Base-by-base conservation (phyloP, 2,329 filamentous ascomycete genomes). In the Ustulina deusta region DNA sequence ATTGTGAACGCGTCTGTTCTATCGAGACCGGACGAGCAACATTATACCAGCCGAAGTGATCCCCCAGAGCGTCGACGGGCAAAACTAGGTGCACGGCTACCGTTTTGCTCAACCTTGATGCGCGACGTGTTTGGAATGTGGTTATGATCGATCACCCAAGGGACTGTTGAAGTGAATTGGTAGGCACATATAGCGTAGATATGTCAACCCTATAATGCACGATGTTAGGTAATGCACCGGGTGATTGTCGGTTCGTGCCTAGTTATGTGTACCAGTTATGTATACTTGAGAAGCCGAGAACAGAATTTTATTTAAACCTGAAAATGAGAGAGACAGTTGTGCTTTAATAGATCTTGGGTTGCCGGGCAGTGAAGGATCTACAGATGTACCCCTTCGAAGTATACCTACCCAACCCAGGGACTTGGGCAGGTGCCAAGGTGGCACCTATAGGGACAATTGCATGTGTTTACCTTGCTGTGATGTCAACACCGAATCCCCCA, bases 381-480 rank as follows among this genome's bases (percentile, higher is more conserved):
- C 20, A 48, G 20, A 48, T 48, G 7, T 48, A 48, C 44, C 20
- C 22, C n/a, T 20, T 44, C 1, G 42, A n/a, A n/a, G n/a, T n/a
- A n/a, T n/a, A n/a, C n/a, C n/a, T n/a, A n/a, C n/a, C n/a, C n/a
- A n/a, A n/a, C n/a, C n/a, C n/a, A n/a, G n/a, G n/a, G n/a, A n/a
- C n/a, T n/a, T n/a, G n/a, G 38, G 29, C 29, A n/a, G 15, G 38
- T 42, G 15, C 13, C n/a, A n/a, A n/a, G n/a, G n/a, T n/a, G n/a
- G n/a, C n/a, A n/a, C n/a, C n/a, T n/a, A n/a, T n/a, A n/a, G n/a
- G n/a, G n/a, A n/a, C n/a, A n/a, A n/a, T n/a, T 32, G 27, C 34
- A n/a, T 22, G 11, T 64, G 42, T 64, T 59, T 64, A 63, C 51
- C 29, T 54, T 6, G 40, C 38, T 42, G 20, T 51, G 27, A 46